A percentile compares a stretch with the other conserved stretches of the same genome.
phyloP scores from a whole-genome alignment of 163 green algal genomes.

The Coccomyxa subellipsoidea region DNA sequence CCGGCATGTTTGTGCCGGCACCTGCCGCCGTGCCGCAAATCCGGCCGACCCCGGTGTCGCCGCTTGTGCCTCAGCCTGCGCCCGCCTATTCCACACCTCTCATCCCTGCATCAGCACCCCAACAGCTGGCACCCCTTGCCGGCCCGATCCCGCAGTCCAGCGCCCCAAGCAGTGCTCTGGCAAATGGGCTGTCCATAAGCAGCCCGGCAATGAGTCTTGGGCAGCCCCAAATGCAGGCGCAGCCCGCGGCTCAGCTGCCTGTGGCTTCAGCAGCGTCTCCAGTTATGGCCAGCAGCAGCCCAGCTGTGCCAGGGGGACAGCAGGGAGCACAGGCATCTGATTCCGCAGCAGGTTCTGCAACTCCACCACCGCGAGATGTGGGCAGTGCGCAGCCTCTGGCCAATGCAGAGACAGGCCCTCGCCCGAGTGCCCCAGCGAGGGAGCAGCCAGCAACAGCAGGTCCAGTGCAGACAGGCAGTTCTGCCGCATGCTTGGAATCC shows the following conservation, averaged over 20 bases:
- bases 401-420: no score
- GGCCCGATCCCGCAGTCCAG: slow-evolving; percentile 21
- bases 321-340: neutral
- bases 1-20: neutral
- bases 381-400: neutral
- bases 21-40: neutral
- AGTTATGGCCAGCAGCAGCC: neutral
- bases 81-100: no score
- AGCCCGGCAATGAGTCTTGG: neutral
- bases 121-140: no score
- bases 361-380: neutral
- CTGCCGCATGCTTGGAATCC: neutral
- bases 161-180: neutral
- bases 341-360: neutral
- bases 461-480: neutral
- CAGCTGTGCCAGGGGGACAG: neutral
- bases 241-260: neutral
- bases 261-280: neutral
- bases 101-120: neutral
- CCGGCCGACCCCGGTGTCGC: no score
- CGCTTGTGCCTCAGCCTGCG: neutral
- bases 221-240: neutral
- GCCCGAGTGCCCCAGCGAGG: neutral
- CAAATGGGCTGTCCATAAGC: neutral
- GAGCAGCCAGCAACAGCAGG: neutral